A percentile compares a stretch with the other conserved stretches of the same genome.
Conservation (phyloP, 208 protist species). For the Acanthamoeba culbertsoni region DNA sequence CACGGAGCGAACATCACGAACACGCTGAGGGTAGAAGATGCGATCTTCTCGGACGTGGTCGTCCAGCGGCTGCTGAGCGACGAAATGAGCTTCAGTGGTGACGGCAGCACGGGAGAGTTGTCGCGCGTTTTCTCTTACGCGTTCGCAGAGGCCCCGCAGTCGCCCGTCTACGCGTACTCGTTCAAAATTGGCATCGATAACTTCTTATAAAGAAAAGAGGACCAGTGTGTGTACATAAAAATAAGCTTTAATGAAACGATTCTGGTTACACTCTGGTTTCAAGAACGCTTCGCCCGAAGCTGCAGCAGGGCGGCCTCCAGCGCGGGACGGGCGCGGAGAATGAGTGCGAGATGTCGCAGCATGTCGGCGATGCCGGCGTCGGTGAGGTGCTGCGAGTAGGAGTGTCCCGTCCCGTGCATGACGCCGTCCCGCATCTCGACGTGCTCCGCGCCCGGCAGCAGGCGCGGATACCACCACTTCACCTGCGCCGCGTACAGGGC, state of each 20-base stretch:
- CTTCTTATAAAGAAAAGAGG: too few species aligned
- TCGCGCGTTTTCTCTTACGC: slow-evolving; percentile 11
- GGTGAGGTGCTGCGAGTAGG: neutral
- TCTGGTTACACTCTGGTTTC: neutral
- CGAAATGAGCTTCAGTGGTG: neutral
- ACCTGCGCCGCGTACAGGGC: slow-evolving; percentile 5
- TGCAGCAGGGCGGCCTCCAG: neutral
- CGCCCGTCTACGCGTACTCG: neutral
- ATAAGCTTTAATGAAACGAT: neutral
- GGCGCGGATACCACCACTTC: slow-evolving; percentile 4
- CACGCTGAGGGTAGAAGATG: neutral
- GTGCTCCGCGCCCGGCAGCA: slow-evolving; percentile 5
- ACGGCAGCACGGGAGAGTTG: neutral
- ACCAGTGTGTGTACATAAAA: neutral
- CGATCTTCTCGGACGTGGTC: neutral
- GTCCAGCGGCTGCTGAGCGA: neutral
- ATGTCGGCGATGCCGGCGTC: neutral
- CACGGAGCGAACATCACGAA: neutral
- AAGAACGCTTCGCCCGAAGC: neutral
- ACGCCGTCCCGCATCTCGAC: neutral
- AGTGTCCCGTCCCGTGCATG: slow-evolving; percentile 26
- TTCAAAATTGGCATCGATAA: neutral
- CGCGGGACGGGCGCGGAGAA: neutral
- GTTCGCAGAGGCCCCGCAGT: neutral
- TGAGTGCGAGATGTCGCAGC: neutral